Evolutionary conservation across 805 yeast genomes (phyloP).

Genomic region (Candida incommunis): DNA sequence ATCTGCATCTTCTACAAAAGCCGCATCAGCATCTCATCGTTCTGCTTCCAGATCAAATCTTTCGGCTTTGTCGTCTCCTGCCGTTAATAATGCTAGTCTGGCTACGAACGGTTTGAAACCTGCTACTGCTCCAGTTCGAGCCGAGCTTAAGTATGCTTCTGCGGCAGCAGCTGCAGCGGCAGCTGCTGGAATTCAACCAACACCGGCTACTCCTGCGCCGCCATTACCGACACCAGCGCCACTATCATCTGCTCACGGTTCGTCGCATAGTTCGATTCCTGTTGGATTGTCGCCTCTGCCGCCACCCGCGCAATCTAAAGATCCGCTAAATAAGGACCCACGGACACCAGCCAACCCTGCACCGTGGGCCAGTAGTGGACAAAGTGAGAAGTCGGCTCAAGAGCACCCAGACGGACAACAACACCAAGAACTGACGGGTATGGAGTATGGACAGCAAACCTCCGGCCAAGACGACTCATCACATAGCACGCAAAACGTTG

Average conservation of each 20-base stretch:
- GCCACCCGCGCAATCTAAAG: slow-evolving; percentile 13
- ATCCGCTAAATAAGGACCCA: no score
- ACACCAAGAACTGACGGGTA: no score
- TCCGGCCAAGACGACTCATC: no score
- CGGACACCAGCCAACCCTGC: slow-evolving; percentile 1
- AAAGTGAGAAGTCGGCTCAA: not conserved
- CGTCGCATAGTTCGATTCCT: slow-evolving; percentile 7
- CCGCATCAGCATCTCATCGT: not conserved
- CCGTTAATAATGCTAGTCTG: slow-evolving; percentile 1
- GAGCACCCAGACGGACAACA: no score
- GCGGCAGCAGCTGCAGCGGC: slow-evolving; percentile 30
- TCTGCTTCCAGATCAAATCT: not conserved
- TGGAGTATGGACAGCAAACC: no score
- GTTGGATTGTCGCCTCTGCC: slow-evolving; percentile 11
- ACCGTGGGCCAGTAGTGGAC: not conserved
- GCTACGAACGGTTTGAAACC: slow-evolving; percentile 27
- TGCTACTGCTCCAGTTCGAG: slow-evolving; percentile 38
- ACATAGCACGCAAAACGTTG: no score
- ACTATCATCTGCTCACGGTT: not conserved
- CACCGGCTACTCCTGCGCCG: slow-evolving; percentile 3
- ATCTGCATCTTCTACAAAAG: not conserved
- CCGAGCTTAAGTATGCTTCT: slow-evolving; percentile 40
- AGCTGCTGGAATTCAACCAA: slow-evolving; percentile 4
- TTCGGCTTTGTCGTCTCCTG: slow-evolving; percentile 3
- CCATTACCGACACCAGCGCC: not conserved